Evolutionary conservation across 148 eudicot genomes (phyloP), one percentile per base, ranked within the genome.

Genomic region (Rhododendron molle): DNA sequence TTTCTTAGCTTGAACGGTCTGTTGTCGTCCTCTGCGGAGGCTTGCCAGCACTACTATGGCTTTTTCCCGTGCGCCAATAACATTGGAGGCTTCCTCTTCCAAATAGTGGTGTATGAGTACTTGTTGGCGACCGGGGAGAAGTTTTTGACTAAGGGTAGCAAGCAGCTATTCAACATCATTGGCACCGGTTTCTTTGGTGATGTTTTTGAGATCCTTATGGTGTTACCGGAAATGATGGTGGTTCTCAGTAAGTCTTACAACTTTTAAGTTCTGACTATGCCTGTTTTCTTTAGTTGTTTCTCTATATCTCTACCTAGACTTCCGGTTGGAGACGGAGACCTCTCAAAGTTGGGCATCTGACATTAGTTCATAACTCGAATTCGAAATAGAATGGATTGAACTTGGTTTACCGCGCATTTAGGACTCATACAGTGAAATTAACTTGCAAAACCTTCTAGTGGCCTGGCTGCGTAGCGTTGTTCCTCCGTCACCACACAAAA

Each of bases 31-130:
- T 26, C 78, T 1, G 8, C 62, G 6, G 60, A 43, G 3, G 32
- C 3, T 5, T 90, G 91, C 43, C 20, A 20, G 21, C 90, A 80
- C 56, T 79, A 30, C 8, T 90, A 88, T 16, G 90, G 90, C 12
- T 90, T 90, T 84, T 49, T 88, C 12, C 91, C 91, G 5, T 90
- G 91, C 83, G 91, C 91, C 73, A 88, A 90, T 30, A 90, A 85
- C 76, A 76, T 88, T 62, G 86, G 87, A 47, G 91, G 90, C 54
- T 86, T 85, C 16, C 36, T 86, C 1, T 90, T 88, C 80, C 86
- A 86, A 40, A 83, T 90, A 40, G 67, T 86, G 28, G 73, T 88
- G 14, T 90, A 82, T 73, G 86, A 86, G 52, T 88, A 82, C 74
- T 73, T 90, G 76, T 76, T 90, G 74, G 81, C 87, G 26, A 28